A percentile compares a stretch with the other conserved stretches of the same genome.
Evolutionary conservation across 208 protist species (phyloP).

Genomic region (Tritrichomonas musculus): DNA sequence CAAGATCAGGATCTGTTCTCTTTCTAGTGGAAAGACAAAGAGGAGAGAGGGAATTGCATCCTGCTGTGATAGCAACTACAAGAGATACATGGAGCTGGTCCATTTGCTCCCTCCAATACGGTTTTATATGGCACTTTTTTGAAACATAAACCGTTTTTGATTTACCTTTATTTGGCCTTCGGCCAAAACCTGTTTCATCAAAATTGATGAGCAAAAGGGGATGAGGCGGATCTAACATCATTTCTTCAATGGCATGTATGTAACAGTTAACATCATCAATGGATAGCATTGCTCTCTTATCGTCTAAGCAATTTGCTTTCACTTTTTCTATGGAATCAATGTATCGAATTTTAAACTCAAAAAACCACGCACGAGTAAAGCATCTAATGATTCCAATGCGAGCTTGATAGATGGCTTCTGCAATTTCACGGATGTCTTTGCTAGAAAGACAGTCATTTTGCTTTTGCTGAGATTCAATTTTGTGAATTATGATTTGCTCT

Average conservation of each 20-base stretch:
- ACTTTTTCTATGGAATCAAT: not conserved
- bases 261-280: not conserved
- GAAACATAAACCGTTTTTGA: not conserved
- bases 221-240: not conserved
- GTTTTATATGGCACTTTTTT: not conserved
- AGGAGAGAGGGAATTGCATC: not conserved
- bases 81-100: not conserved
- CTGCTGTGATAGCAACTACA: not conserved
- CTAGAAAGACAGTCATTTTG: not conserved
- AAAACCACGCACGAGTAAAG: not conserved
- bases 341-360: not conserved
- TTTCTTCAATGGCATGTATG: not conserved
- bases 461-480: too few relatives aligned
- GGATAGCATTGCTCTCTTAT: not conserved
- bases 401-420: not conserved
- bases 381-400: not conserved
- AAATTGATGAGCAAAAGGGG: not conserved
- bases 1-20: not conserved
- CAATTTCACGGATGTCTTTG: not conserved
- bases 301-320: not conserved
- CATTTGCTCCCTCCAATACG: not conserved
- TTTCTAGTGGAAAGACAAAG: not conserved
- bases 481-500: too few relatives aligned
- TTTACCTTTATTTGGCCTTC: not conserved
- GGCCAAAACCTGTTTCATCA: not conserved